phyloP scores from a whole-genome alignment of 2,329 filamentous ascomycete species.

The Pseudocercospora eumusae region DNA sequence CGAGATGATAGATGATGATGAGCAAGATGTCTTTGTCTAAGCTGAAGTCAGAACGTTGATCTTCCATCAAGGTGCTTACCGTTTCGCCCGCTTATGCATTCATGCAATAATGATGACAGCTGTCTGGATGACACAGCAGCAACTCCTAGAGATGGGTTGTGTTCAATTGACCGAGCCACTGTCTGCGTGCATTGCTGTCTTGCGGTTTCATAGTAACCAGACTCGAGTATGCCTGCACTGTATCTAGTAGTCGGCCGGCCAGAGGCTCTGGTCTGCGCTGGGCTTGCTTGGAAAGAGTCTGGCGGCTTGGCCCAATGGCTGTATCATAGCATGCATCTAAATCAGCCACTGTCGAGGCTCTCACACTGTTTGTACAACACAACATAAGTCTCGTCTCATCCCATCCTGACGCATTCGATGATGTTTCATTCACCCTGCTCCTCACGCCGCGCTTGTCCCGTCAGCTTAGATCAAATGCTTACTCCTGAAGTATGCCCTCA shows the following conservation, averaged over 20 bases:
- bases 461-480: conserved; percentile 54
- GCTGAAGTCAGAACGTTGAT: not conserved
- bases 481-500: conserved; percentile 92
- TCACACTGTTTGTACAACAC: conserved; percentile 4
- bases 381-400: conserved; percentile 2
- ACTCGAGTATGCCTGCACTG: too few relatives aligned
- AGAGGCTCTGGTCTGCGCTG: not conserved
- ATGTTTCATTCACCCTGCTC: not conserved
- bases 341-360: not conserved
- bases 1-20: not conserved
- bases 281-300: not conserved
- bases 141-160: too few relatives aligned
- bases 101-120: too few relatives aligned
- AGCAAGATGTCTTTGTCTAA: not conserved
- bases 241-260: too few relatives aligned
- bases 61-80: not conserved
- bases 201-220: too few relatives aligned
- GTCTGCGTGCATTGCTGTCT: too few relatives aligned
- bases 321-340: conserved; percentile 3
- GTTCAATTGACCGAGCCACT: too few relatives aligned
- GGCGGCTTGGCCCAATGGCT: not conserved
- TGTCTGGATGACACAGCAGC: too few relatives aligned
- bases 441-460: not conserved
- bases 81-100: not conserved
- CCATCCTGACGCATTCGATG: not conserved